Percentiles rank a stretch among this genome's conserved stretches.
These are phyloP conservation scores for Barnettozyma siamensis DNA, from an alignment of 805 yeast species.

Conservation along the genomic window DNA sequence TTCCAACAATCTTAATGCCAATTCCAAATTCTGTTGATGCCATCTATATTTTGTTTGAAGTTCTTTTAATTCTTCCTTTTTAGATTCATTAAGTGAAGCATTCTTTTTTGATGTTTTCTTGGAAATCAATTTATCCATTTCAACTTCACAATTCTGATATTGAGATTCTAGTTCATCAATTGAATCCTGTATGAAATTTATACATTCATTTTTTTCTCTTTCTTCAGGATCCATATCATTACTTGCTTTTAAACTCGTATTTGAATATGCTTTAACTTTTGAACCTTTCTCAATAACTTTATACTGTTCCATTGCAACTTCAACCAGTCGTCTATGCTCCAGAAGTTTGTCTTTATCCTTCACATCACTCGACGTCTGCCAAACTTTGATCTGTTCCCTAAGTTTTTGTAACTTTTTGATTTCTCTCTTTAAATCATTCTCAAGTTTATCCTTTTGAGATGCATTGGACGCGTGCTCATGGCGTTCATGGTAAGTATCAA, in stretches of 20 bases:
- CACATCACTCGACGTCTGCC: slow-evolving; percentile 86
- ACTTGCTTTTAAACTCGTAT: slow-evolving; percentile 77
- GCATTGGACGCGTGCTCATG: slow-evolving; percentile 72
- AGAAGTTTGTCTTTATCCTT: slow-evolving; percentile 78
- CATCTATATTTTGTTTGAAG: slow-evolving; percentile 65
- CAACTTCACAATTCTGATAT: slow-evolving; percentile 69
- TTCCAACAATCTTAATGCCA: slow-evolving; percentile 68
- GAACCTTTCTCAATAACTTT: slow-evolving; percentile 89
- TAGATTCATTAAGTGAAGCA: slow-evolving; percentile 45
- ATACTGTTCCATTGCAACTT: slow-evolving; percentile 87
- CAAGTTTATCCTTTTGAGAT: slow-evolving; percentile 88
- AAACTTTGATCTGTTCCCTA: slow-evolving; percentile 90
- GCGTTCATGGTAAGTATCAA: slow-evolving; percentile 82
- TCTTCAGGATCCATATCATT: slow-evolving; percentile 67
- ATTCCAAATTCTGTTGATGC: slow-evolving; percentile 76
- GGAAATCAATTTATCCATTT: slow-evolving; percentile 48
- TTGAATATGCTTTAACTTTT: slow-evolving; percentile 89
- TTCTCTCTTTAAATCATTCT: slow-evolving; percentile 86
- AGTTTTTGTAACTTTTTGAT: slow-evolving; percentile 89
- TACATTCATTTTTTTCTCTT: slow-evolving; percentile 68
- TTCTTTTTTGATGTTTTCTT: slow-evolving; percentile 47
- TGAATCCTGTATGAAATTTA: slow-evolving; percentile 60
- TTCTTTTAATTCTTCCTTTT: slow-evolving; percentile 58
- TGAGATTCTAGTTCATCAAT: slow-evolving; percentile 80
- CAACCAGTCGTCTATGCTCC: slow-evolving; percentile 68